Base-by-base conservation (phyloP, 495 filamentous ascomycete genomes). In the Ascodesmis nigricans region DNA sequence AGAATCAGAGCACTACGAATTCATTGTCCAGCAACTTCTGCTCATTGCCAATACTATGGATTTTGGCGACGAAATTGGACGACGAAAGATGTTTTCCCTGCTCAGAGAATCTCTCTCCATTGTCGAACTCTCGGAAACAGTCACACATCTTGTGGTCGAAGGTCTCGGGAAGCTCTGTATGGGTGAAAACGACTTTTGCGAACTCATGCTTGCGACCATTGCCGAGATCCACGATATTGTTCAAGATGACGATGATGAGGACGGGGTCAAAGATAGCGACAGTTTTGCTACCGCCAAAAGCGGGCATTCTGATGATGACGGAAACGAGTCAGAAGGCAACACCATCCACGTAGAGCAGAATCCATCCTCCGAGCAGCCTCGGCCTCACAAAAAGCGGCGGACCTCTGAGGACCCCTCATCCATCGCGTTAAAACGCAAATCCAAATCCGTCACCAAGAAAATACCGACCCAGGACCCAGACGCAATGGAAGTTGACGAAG, bases 191-290 rank as follows among this genome's bases (percentile, higher is more conserved):
- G 87, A 99, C 41, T 93, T 95, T 59, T 91, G 79, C 58, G 78
- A 75, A 37, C 64, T 95, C 13, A 75, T 95, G 4, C 65, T 92
- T 15, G 87, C 93, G 59, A 78, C 81, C 20, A 74, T 95, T 39
- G 82, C 87, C 4, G 87, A 93, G 53, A 80, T 95, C 1, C 90
- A 93, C 49, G 87, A 99, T 49, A 78, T 73, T 2, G 81, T 93
- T 28, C 64, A 67, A 30, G 68, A 71, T 33, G 67, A 71, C 3
- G 58, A 60, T 6, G 52, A 50, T 16, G 53, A 59, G 5, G 44
- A 50, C 0, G 63, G 60, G 5, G 58, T 58, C 0, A 74, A 82
- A 24, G 65, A 46, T 11, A 50, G 43, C 7, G 84, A 91, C 40
- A 87, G 78, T 52, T 93, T 95, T 47, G 79, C 90, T 39, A 91